These are phyloP conservation scores for Podila verticillata DNA, from an alignment of 192 early-diverging fungal genomes.

Conservation along the genomic window DNA sequence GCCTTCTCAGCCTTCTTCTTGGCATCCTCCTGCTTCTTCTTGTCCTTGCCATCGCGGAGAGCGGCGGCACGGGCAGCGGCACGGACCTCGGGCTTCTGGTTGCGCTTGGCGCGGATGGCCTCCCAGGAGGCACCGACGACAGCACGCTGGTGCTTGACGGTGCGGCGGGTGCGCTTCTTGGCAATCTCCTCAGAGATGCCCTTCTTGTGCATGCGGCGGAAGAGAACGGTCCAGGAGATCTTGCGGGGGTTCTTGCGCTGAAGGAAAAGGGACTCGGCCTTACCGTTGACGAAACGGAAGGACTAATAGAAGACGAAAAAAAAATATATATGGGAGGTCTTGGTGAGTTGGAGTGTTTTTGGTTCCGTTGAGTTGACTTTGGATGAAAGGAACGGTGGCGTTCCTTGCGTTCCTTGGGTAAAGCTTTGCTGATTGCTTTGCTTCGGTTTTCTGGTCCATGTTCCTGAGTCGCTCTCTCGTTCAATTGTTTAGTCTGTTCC, in stretches of 20 bases:
- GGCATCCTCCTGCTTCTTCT: constrained; percentile 87
- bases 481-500: too few species aligned
- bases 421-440: too few species aligned
- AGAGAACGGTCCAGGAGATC: constrained; percentile 96
- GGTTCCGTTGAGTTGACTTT: too few species aligned
- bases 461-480: too few species aligned
- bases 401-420: too few species aligned
- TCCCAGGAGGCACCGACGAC: constrained; percentile 96
- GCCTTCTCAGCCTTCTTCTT: constrained; percentile 91
- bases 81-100: constrained; percentile 95
- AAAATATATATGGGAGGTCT: not conserved
- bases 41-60: constrained; percentile 88
- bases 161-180: constrained; percentile 96
- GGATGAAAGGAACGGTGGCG: too few species aligned
- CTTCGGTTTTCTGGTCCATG: too few species aligned
- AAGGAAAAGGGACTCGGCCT: constrained; percentile 96
- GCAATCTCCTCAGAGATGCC: constrained; percentile 94
- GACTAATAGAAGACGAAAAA: constrained; percentile 54
- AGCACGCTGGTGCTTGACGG: constrained; percentile 95
- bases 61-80: constrained; percentile 89
- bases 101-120: constrained; percentile 96
- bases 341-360: too few species aligned
- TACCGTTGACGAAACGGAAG: constrained; percentile 98
- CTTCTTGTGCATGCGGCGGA: constrained; percentile 99
- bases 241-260: constrained; percentile 98